A percentile compares a stretch with the other conserved stretches of the same genome.
These are phyloP conservation scores for Cytospora piceicola DNA, from an alignment of 2,329 filamentous ascomycete species.

Conservation along the genomic window DNA sequence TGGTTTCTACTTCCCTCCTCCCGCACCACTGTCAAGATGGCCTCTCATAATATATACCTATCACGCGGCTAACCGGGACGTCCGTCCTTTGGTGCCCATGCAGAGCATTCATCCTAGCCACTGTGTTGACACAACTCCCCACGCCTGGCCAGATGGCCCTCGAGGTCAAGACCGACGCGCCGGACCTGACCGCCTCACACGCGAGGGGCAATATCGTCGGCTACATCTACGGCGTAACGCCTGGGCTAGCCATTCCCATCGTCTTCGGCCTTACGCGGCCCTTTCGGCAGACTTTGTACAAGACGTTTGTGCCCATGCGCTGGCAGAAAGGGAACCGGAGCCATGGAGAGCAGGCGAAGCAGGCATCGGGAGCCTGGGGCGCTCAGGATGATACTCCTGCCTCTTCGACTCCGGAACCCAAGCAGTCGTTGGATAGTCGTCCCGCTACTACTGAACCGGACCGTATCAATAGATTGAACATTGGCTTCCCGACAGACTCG, in stretches of 20 bases:
- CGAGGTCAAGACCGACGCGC: slow-evolving; percentile 32
- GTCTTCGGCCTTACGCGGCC: slow-evolving; percentile 35
- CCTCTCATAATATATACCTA: neutral
- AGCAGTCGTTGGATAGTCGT: neutral
- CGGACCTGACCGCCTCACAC: slow-evolving; percentile 32
- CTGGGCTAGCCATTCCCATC: slow-evolving; percentile 35
- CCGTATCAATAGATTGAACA: neutral
- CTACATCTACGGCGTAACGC: slow-evolving; percentile 36
- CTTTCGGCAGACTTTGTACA: slow-evolving; percentile 35
- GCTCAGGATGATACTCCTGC: neutral
- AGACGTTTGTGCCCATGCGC: slow-evolving; percentile 31
- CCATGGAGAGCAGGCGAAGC: neutral
- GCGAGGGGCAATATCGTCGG: slow-evolving; percentile 35
- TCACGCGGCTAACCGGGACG: neutral
- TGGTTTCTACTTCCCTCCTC: neutral
- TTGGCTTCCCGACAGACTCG: neutral
- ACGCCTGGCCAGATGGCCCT: slow-evolving; percentile 31
- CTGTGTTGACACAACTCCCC: slow-evolving; percentile 33
- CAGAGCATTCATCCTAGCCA: slow-evolving; percentile 28
- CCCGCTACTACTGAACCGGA: neutral
- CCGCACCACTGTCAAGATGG: neutral
- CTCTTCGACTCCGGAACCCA: no score
- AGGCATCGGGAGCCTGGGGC: neutral
- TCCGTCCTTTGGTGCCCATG: neutral
- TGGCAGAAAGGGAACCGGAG: neutral